These are phyloP conservation scores for Pythium sukuiense DNA, from an alignment of 352 stramenopile species.

Conservation along the genomic window DNA sequence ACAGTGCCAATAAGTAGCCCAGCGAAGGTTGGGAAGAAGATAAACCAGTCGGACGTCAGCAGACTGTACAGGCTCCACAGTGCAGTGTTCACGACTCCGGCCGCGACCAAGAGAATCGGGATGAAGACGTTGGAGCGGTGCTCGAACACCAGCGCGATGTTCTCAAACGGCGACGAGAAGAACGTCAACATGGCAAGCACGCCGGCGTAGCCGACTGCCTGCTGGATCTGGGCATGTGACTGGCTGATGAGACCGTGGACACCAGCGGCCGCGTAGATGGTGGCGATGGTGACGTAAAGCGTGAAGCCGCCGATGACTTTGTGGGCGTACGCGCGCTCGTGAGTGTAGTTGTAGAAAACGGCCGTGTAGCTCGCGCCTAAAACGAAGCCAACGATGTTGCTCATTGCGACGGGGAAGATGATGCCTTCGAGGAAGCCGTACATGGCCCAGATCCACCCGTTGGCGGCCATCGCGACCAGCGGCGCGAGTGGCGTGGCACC, in stretches of 20 bases:
- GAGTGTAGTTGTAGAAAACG: slow-evolving; percentile 45
- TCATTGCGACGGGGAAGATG: slow-evolving; percentile 45
- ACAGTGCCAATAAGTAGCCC: slow-evolving; percentile 33
- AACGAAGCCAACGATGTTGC: slow-evolving; percentile 41
- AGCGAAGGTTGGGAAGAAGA: slow-evolving; percentile 51
- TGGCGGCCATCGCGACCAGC: slow-evolving; percentile 42
- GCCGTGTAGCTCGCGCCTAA: slow-evolving; percentile 41
- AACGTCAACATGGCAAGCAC: slow-evolving; percentile 49
- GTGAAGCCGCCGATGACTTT: slow-evolving; percentile 29
- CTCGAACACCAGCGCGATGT: slow-evolving; percentile 46
- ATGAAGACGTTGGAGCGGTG: slow-evolving; percentile 49
- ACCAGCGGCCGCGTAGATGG: slow-evolving; percentile 1
- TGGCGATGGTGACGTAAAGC: slow-evolving; percentile 25
- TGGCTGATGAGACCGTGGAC: neutral
- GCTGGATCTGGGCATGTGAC: slow-evolving; percentile 24
- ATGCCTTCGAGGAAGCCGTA: slow-evolving; percentile 29
- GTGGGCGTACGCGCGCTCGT: slow-evolving; percentile 41
- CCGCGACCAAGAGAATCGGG: slow-evolving; percentile 50
- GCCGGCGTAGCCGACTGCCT: slow-evolving; percentile 34
- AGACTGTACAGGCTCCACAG: slow-evolving; percentile 51
- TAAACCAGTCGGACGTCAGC: slow-evolving; percentile 43
- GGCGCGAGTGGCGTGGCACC: slow-evolving; percentile 36
- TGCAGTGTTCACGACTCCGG: slow-evolving; percentile 45
- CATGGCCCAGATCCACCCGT: slow-evolving; percentile 37
- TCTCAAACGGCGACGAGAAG: slow-evolving; percentile 60